Evolutionary conservation across 352 stramenopile genomes (phyloP), one percentile per base, ranked within the genome.

Genomic region (Phytophthora hibernalis): DNA sequence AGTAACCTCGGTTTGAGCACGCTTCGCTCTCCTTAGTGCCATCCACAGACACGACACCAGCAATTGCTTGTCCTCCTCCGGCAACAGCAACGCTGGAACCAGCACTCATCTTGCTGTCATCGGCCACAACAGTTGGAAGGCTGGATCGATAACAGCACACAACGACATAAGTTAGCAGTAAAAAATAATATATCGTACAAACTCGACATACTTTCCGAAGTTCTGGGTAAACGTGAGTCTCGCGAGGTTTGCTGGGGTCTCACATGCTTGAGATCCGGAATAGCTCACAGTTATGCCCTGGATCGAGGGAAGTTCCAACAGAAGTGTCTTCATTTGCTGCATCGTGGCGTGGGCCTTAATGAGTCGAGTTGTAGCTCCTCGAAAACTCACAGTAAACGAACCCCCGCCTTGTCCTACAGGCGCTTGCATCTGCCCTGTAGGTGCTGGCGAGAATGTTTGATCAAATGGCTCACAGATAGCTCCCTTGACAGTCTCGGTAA

Each of bases 221-320:
- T 94, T 85, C 55, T 92, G 83, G 1, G 79, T 94, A 60, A 94
- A 94, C 26, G 82, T 92, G 37, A 94, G 55, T 18, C 72, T 77
- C 47, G 87, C 88, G 40, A 83, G 66, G 52, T 92, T 94, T 28
- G 72, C 57, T 2, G 83, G 86, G 1, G 71, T 85, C 49, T 89
- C 79, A 31, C 86, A 94, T 7, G 74, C 80, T 54, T 91, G 79
- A 0, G 80, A 77, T 40, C 82, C 85, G 0, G 78, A 76, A 56
- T 83, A 85, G 26, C 56, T 81, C 13, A 94, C 68, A 15, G 74
- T 57, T 13, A 94, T 66, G 35, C 82, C 82, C 42, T 85, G 63
- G 35, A 92, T 83, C 1, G 73, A 75, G 0, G 82, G 77, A 16
- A 94, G 57, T n/a, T 68, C 62, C 38, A 76, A 16, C 18, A 87